phyloP scores from a whole-genome alignment of 2,329 filamentous ascomycete species.

The Aspergillus brasiliensis region DNA sequence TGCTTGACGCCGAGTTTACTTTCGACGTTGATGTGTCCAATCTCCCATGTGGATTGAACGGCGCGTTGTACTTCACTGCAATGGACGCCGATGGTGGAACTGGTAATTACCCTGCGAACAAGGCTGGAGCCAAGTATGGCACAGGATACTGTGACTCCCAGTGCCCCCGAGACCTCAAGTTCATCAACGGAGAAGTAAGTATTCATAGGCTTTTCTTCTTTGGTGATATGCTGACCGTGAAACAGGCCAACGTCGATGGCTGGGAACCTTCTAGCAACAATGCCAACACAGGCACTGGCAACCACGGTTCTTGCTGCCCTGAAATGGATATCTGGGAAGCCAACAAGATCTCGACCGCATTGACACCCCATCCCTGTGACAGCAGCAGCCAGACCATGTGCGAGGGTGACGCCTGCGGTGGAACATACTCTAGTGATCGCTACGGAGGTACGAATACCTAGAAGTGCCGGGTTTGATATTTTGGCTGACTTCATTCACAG shows the following conservation, averaged over 20 bases:
- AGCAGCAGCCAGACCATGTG: slow-evolving; percentile 54
- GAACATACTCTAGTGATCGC: slow-evolving; percentile 53
- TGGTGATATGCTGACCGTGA: slow-evolving; percentile 7
- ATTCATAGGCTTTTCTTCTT: background rate
- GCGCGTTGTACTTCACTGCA: slow-evolving; percentile 65
- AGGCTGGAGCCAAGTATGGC: slow-evolving; percentile 61
- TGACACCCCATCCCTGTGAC: slow-evolving; percentile 66
- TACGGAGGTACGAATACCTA: slow-evolving; percentile 42
- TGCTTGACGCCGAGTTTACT: slow-evolving; percentile 68
- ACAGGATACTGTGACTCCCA: slow-evolving; percentile 66
- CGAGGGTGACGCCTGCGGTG: slow-evolving; percentile 54
- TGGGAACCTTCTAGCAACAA: slow-evolving; percentile 57
- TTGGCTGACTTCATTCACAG: slow-evolving; percentile 25
- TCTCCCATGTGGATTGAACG: slow-evolving; percentile 70
- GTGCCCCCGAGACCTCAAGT: slow-evolving; percentile 54
- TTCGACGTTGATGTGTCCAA: slow-evolving; percentile 72
- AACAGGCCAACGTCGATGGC: slow-evolving; percentile 55
- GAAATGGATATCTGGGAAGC: slow-evolving; percentile 74
- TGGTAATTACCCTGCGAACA: slow-evolving; percentile 52
- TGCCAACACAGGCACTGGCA: slow-evolving; percentile 55
- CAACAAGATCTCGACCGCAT: slow-evolving; percentile 64
- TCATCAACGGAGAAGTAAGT: slow-evolving; percentile 39
- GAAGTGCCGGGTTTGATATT: background rate
- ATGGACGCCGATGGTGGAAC: slow-evolving; percentile 64
- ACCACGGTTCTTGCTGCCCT: slow-evolving; percentile 62